These are phyloP conservation scores for Melampsora larici-populina DNA, from an alignment of 1,284 basidiomycete species.

Conservation along the genomic window DNA sequence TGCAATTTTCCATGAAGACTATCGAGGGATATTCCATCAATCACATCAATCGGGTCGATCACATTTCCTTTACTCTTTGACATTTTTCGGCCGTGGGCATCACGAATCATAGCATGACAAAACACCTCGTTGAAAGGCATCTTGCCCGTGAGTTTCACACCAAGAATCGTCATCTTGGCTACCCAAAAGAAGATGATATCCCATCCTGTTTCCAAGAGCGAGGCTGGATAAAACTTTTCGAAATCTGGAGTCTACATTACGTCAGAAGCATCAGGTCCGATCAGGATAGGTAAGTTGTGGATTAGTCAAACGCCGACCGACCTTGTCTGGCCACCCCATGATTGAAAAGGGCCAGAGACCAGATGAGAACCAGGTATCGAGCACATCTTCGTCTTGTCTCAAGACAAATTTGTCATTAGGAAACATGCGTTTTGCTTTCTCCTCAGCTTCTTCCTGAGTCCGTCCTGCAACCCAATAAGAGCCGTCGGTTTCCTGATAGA, in stretches of 20 bases:
- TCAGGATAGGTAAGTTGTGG: neutral
- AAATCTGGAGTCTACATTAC: conserved; percentile 66
- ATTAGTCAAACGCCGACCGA: conserved; percentile 48
- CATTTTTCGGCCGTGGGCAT: conserved; percentile 98
- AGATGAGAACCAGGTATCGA: conserved; percentile 99
- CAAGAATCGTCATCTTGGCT: conserved; percentile 94
- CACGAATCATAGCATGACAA: conserved; percentile 93
- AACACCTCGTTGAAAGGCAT: conserved; percentile 97
- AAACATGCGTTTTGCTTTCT: conserved; percentile 72
- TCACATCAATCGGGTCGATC: conserved; percentile 94
- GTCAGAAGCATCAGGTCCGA: conserved; percentile 22
- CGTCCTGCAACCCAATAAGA: conserved; percentile 90
- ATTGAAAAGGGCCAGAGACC: conserved; percentile 98
- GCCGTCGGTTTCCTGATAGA: conserved; percentile 63
- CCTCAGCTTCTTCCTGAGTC: conserved; percentile 71
- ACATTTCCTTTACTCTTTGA: conserved; percentile 98
- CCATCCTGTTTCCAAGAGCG: conserved; percentile 95
- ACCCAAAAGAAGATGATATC: conserved; percentile 99
- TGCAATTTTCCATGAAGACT: conserved; percentile 81
- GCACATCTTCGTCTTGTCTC: conserved; percentile 92
- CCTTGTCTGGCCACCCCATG: conserved; percentile 92
- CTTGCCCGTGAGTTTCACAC: conserved; percentile 79
- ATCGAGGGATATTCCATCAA: conserved; percentile 78
- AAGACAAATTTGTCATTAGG: conserved; percentile 70
- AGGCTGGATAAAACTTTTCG: conserved; percentile 78